Evolutionary conservation across 2,329 filamentous ascomycete genomes (phyloP).

Genomic region (Penicillium sp.): DNA sequence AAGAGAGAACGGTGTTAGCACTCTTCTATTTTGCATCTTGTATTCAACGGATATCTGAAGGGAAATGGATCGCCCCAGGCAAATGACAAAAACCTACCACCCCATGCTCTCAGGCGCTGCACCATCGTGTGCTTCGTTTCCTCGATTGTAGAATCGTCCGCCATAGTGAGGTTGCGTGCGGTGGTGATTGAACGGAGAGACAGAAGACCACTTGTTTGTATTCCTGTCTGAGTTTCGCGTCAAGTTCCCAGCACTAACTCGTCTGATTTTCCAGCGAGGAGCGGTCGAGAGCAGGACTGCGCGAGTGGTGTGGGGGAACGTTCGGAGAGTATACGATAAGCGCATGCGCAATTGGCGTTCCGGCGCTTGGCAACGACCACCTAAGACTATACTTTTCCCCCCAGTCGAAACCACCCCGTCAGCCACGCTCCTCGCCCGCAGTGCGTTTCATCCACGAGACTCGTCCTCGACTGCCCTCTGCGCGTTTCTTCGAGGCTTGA

Average conservation of each 20-base stretch:
- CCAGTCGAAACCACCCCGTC: conserved; percentile 7
- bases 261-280: too few species aligned
- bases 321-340: too few species aligned
- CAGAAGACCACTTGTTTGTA: too few species aligned
- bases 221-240: too few species aligned
- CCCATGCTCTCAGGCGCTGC: conserved; percentile 42
- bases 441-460: conserved; percentile 6
- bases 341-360: conserved; percentile 17
- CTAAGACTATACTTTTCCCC: conserved; percentile 23
- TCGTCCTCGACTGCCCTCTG: too few species aligned
- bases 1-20: conserved; percentile 8
- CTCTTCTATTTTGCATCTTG: neutral
- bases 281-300: too few species aligned
- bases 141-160: conserved; percentile 31
- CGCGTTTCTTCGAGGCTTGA: conserved; percentile 1
- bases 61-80: too few species aligned
- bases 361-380: conserved; percentile 28
- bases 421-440: conserved; percentile 13
- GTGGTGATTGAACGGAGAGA: neutral
- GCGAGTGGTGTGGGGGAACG: too few species aligned
- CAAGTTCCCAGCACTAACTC: too few species aligned
- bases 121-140: conserved; percentile 40
- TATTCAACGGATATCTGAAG: too few species aligned
- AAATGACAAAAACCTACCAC: conserved; percentile 40
- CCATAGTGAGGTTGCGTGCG: conserved; percentile 21